Conservation (phyloP, 1,284 basidiomycete genomes). For the Pisolithus thermaeus region DNA sequence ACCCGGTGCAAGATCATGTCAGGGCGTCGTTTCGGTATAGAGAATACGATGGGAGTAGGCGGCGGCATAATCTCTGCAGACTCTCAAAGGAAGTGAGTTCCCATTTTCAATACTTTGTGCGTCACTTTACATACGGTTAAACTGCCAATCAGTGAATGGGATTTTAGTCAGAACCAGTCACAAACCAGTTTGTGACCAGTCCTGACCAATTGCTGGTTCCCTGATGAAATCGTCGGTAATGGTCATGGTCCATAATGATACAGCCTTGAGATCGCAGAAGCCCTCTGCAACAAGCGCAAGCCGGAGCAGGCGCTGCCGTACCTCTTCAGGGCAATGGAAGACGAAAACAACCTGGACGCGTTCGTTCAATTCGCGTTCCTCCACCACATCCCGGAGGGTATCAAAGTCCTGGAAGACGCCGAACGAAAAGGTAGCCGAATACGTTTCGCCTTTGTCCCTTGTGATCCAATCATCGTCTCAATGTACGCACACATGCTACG, state of each 20-base stretch:
- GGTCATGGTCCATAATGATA: neutral
- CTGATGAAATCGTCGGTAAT: too few relatives aligned
- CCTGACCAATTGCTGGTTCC: too few relatives aligned
- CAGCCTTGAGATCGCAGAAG: slow-evolving; percentile 24
- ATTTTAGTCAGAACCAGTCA: too few relatives aligned
- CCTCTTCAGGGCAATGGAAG: slow-evolving; percentile 24
- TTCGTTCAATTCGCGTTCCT: slow-evolving; percentile 24
- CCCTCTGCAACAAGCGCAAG: slow-evolving; percentile 21
- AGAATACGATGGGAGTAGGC: slow-evolving; percentile 10
- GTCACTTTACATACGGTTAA: too few relatives aligned
- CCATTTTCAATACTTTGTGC: too few relatives aligned
- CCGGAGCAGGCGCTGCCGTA: slow-evolving; percentile 24
- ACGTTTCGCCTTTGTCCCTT: neutral
- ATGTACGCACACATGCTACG: neutral
- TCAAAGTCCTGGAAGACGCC: slow-evolving; percentile 18
- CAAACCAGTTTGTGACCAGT: too few relatives aligned
- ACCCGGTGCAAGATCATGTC: neutral
- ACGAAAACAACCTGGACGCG: slow-evolving; percentile 26
- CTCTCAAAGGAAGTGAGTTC: slow-evolving; percentile 20
- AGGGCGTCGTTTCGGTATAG: slow-evolving; percentile 15
- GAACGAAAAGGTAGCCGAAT: slow-evolving; percentile 10
- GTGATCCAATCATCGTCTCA: neutral
- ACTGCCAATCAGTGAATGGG: too few relatives aligned
- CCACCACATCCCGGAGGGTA: slow-evolving; percentile 14
- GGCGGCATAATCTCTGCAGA: slow-evolving; percentile 23